Base-by-base conservation (phyloP, 805 yeast genomes). In the Barnettozyma wickerhamii region DNA sequence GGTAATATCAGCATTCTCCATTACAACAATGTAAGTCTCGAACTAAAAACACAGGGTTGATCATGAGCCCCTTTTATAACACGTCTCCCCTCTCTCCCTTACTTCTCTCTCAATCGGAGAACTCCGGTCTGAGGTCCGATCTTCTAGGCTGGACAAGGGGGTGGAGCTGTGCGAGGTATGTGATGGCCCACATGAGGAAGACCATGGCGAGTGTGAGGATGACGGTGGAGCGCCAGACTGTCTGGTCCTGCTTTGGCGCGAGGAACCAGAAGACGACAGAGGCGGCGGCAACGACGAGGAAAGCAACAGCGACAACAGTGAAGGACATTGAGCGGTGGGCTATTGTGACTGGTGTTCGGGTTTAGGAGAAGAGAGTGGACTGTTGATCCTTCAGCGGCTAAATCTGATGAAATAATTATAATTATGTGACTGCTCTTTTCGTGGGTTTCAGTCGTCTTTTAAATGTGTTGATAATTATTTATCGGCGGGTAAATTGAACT, bases 131-230 rank as follows among this genome's bases (percentile, higher is more conserved):
- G 60, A 89, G 66, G 57, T 90, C 96, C 2, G 95, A 78, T 55
- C 97, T 79, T 61, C 84, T 84, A 31, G 97, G 97, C 32, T 78
- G 88, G 44, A 87, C 95, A 56, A 90, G 71, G 6, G 97, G 97
- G 64, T 90, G 96, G 44, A 90, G 69, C 61, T 90, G 97, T 27
- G 69, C 67, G 50, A 89, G 69, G 59, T 88, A 89, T 7, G 97
- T 89, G 55, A 89, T 81, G 24, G 96, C 97, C 95, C 95, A 85
- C 90, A 85, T 81, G 57, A 85, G 68, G 61, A 74, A 85, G 67
- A 85, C 81, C 90, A 85, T 81, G 18, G 87, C 74, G 51, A 85
- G 61, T 7, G 86, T 74, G 48, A 85, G 68, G 37, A 81, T 77
- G 30, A 63, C 80, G 18, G 87, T 79, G 49, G 84, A 78, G 66